Evolutionary conservation across 768 basidiomycete genomes (phyloP).

Genomic region (Termitomyces heimii): DNA sequence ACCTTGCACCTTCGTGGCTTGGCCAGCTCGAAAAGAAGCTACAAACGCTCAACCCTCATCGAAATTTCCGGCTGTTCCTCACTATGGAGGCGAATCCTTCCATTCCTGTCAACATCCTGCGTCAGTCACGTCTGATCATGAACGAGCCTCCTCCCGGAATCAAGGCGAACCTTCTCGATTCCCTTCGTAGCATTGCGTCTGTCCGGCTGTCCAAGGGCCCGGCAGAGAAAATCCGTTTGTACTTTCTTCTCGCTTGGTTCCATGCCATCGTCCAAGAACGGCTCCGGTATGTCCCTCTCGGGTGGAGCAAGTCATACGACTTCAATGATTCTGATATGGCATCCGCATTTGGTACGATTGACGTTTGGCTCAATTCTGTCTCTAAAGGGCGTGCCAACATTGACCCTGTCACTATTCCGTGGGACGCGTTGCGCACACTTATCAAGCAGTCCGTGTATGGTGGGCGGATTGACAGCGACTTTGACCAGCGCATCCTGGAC

Average conservation of each 20-base stretch:
- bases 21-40: constrained; percentile 95
- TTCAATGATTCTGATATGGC: constrained; percentile 99
- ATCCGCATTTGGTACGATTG: constrained; percentile 88
- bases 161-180: constrained; percentile 93
- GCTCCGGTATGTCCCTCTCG: constrained; percentile 90
- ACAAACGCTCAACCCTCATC: constrained; percentile 84
- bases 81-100: constrained; percentile 96
- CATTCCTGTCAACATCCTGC: constrained; percentile 94
- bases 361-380: constrained; percentile 75
- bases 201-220: constrained; percentile 79
- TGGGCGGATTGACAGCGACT: constrained; percentile 90
- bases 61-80: constrained; percentile 92
- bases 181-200: constrained; percentile 66
- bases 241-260: constrained; percentile 98
- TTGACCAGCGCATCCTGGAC: constrained; percentile 89
- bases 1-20: constrained; percentile 93
- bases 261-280: constrained; percentile 97
- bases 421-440: constrained; percentile 90
- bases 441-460: constrained; percentile 97
- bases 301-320: constrained; percentile 96
- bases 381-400: constrained; percentile 90
- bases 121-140: constrained; percentile 95
- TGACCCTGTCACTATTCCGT: constrained; percentile 88
- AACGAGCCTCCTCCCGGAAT: constrained; percentile 97
- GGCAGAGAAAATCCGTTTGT: constrained; percentile 85